Conservation (phyloP, 805 yeast species). For the Candida nemodendra region DNA sequence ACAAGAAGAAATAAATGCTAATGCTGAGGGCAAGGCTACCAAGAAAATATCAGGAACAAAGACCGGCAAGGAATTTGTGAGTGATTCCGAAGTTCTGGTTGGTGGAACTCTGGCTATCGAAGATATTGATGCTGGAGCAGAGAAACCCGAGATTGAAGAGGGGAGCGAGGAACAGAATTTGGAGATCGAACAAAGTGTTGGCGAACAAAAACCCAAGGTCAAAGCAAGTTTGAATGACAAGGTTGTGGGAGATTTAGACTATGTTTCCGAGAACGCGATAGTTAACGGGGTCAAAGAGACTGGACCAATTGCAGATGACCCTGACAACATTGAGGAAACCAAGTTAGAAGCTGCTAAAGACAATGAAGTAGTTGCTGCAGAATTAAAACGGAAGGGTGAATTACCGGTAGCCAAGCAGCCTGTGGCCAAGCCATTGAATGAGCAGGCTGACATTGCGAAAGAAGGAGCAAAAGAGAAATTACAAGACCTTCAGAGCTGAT, state of each 20-base stretch:
- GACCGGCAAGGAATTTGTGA: background rate
- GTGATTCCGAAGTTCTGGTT: background rate
- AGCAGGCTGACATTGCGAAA: conserved; percentile 23
- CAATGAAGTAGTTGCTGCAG: conserved; percentile 25
- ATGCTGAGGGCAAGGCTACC: background rate
- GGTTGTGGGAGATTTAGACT: background rate
- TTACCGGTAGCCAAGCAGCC: conserved; percentile 26
- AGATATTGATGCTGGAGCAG: background rate
- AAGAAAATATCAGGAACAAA: background rate
- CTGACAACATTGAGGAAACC: conserved; percentile 11
- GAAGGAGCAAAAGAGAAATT: conserved; percentile 9
- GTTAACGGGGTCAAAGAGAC: background rate
- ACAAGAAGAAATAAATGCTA: background rate
- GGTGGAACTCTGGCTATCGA: background rate
- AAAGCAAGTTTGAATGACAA: background rate
- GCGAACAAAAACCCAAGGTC: background rate
- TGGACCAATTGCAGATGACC: background rate
- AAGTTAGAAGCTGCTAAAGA: conserved; percentile 17
- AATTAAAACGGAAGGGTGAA: conserved; percentile 21
- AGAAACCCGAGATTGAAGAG: background rate
- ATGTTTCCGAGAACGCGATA: background rate
- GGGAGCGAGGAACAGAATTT: background rate
- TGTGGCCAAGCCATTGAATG: conserved; percentile 27
- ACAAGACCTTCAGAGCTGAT: background rate
- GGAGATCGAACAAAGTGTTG: background rate